Conservation (phyloP, 2,329 filamentous ascomycete species). For the Colletotrichum tropicicola region DNA sequence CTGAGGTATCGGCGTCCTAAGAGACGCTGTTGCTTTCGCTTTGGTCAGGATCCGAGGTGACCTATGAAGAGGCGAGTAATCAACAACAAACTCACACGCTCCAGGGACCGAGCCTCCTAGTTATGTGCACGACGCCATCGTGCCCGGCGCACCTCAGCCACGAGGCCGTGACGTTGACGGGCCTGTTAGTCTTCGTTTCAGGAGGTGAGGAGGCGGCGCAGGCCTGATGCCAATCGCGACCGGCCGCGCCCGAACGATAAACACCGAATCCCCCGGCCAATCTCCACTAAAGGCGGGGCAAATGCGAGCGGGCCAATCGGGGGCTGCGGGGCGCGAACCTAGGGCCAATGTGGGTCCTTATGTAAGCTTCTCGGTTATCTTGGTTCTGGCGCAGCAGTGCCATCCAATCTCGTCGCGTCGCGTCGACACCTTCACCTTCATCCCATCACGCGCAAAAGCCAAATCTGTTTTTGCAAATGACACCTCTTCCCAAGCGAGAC, state of each 20-base stretch:
- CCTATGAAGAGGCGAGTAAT: background rate
- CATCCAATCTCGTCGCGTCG: too few relatives aligned
- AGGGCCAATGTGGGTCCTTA: too few relatives aligned
- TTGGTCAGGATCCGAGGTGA: conserved; percentile 11
- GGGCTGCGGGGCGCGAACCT: background rate
- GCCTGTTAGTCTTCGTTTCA: background rate
- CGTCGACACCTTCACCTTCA: too few relatives aligned
- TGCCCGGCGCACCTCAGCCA: background rate
- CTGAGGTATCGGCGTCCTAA: background rate
- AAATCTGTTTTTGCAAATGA: too few relatives aligned
- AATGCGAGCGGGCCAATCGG: conserved; percentile 9
- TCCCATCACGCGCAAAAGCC: too few relatives aligned
- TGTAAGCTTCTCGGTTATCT: too few relatives aligned
- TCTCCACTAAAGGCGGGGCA: background rate
- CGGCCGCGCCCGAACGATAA: background rate
- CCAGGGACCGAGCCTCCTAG: conserved; percentile 4
- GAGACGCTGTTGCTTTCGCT: background rate
- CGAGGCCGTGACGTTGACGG: background rate
- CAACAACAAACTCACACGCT: background rate
- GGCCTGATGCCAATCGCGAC: background rate
- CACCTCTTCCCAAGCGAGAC: too few relatives aligned
- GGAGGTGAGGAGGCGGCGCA: background rate
- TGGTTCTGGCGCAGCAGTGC: too few relatives aligned
- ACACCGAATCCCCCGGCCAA: background rate
- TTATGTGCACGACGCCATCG: background rate